phyloP scores from a whole-genome alignment of 2,329 filamentous ascomycete species.

The Mollisia scopiformis region DNA sequence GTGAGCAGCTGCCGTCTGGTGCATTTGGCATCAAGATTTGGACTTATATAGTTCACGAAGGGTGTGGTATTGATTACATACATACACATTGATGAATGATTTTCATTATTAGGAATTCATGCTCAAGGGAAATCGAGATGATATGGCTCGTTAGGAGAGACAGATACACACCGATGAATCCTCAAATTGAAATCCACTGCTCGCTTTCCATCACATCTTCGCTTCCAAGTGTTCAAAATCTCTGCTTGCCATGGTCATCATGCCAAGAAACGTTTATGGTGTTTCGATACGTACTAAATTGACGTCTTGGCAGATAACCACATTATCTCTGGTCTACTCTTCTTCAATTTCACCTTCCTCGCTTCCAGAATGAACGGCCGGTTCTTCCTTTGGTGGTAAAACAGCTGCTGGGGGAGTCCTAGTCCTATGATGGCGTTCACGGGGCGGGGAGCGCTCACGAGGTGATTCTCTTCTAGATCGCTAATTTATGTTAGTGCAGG shows the following conservation, averaged over 20 bases:
- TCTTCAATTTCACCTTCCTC: conserved; percentile 99
- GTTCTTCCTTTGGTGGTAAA: conserved; percentile 46
- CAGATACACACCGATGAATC: conserved; percentile 33
- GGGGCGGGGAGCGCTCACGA: conserved; percentile 62
- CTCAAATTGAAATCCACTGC: conserved; percentile 3
- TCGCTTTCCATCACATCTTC: conserved; percentile 7
- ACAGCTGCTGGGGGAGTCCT: conserved; percentile 54
- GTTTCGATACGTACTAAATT: conserved; percentile 40
- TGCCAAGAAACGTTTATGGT: conserved; percentile 31
- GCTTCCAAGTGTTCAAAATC: neutral
- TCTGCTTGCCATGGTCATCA: conserved; percentile 37
- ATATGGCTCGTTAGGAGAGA: conserved; percentile 27
- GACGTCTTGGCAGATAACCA: conserved; percentile 4
- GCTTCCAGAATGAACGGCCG: conserved; percentile 69
- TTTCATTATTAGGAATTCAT: conserved; percentile 15
- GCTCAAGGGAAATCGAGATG: conserved; percentile 11
- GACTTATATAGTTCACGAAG: conserved; percentile 5
- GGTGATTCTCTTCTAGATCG: conserved; percentile 59
- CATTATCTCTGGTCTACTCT: conserved; percentile 44
- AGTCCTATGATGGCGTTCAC: conserved; percentile 58
- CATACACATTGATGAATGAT: conserved; percentile 13
- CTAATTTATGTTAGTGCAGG: conserved; percentile 42
- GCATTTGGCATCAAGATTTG: conserved; percentile 18
- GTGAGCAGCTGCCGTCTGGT: conserved; percentile 60
- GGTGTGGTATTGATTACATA: conserved; percentile 24